Conservation (phyloP, 208 protist species). For the Angomonas deanei region DNA sequence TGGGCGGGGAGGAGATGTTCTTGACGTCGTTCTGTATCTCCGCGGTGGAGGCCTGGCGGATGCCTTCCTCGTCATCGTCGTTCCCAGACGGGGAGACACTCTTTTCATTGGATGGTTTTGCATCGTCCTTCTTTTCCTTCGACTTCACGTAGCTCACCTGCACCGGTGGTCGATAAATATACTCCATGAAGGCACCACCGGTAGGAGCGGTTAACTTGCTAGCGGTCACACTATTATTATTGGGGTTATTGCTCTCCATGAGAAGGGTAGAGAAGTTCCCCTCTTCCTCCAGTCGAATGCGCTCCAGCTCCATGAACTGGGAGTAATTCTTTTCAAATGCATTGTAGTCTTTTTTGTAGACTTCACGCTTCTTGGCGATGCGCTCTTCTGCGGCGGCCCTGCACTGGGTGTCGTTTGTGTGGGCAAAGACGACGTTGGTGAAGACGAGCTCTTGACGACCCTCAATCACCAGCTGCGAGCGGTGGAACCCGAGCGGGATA, state of each 20-base stretch:
- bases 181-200: background rate
- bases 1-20: too few relatives aligned
- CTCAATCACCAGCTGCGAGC: conserved; percentile 10
- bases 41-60: too few relatives aligned
- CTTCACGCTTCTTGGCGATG: conserved; percentile 8
- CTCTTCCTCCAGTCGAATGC: background rate
- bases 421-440: conserved; percentile 6
- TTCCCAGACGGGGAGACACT: background rate
- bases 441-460: conserved; percentile 8
- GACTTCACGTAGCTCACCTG: background rate
- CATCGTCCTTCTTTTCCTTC: background rate
- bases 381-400: background rate
- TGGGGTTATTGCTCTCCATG: background rate
- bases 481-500: conserved; percentile 11
- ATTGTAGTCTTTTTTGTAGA: conserved; percentile 13
- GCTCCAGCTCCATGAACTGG: conserved; percentile 11
- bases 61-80: background rate
- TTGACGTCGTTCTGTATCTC: too few relatives aligned
- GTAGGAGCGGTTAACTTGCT: too few relatives aligned
- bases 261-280: too few relatives aligned
- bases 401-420: background rate
- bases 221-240: background rate
- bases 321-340: conserved; percentile 9
- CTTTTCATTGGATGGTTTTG: background rate
- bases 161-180: conserved; percentile 12